phyloP scores from a whole-genome alignment of 2,329 filamentous ascomycete genomes.

The Arachnopeziza araneosa region DNA sequence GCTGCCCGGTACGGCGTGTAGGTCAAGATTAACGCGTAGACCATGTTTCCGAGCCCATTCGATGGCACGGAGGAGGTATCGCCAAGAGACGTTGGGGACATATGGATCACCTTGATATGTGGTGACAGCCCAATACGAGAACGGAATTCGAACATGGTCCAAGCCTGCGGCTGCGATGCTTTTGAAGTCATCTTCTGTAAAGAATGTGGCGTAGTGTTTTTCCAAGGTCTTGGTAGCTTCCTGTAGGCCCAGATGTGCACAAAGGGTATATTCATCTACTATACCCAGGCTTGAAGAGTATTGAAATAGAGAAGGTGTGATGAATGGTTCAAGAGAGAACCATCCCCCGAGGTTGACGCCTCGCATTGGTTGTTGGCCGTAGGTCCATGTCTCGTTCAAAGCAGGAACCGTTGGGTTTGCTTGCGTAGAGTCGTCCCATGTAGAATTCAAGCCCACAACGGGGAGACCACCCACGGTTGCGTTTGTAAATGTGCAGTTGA shows the following conservation, averaged over 20 bases:
- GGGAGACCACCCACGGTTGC: constrained; percentile 77
- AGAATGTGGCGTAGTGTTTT: constrained; percentile 82
- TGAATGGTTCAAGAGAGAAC: constrained; percentile 90
- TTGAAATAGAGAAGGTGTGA: constrained; percentile 84
- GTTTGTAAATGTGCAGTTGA: constrained; percentile 90
- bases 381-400: constrained; percentile 70
- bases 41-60: constrained; percentile 93
- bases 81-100: constrained; percentile 79
- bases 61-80: constrained; percentile 85
- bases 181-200: constrained; percentile 76
- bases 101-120: constrained; percentile 84
- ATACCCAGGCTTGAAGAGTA: constrained; percentile 44
- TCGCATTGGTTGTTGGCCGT: constrained; percentile 71
- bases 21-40: constrained; percentile 83
- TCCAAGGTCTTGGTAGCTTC: constrained; percentile 67
- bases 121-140: constrained; percentile 88
- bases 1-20: constrained; percentile 85
- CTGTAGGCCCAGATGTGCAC: constrained; percentile 59
- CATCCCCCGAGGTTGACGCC: constrained; percentile 93
- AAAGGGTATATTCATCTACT: constrained; percentile 77
- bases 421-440: constrained; percentile 76
- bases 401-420: constrained; percentile 77
- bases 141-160: constrained; percentile 95
- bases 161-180: constrained; percentile 83
- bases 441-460: constrained; percentile 78